Evolutionary conservation across 2,329 filamentous ascomycete species (phyloP).

Genomic region (Penicillium polonicum): DNA sequence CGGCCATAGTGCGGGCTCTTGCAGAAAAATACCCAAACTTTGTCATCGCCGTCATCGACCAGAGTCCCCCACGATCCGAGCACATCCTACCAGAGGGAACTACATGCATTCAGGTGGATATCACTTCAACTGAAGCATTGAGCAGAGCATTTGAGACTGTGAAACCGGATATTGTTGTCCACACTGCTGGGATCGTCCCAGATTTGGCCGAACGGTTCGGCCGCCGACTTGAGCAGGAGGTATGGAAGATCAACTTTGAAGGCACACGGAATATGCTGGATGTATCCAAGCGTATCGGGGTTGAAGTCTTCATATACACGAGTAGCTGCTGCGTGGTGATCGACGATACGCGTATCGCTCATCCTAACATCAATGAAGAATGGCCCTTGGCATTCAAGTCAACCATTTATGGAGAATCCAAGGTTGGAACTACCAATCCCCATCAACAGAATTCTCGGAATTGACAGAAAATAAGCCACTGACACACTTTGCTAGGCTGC

Average conservation of each 20-base stretch:
- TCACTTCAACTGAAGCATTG: constrained; percentile 33
- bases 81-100: constrained; percentile 28
- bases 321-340: constrained; percentile 56
- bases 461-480: neutral
- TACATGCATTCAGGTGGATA: constrained; percentile 34
- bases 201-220: constrained; percentile 38
- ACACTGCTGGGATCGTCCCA: constrained; percentile 53
- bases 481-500: constrained; percentile 32
- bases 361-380: constrained; percentile 41
- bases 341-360: constrained; percentile 47
- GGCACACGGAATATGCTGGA: constrained; percentile 56
- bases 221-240: constrained; percentile 36
- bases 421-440: constrained; percentile 27
- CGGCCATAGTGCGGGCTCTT: constrained; percentile 39
- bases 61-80: constrained; percentile 29
- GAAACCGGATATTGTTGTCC: constrained; percentile 52
- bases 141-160: constrained; percentile 38
- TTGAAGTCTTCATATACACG: constrained; percentile 55
- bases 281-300: constrained; percentile 45
- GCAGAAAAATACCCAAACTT: constrained; percentile 39
- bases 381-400: constrained; percentile 42
- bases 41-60: constrained; percentile 39
- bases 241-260: constrained; percentile 54
- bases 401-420: constrained; percentile 47
- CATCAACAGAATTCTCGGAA: neutral